phyloP scores from a whole-genome alignment of 345 rosid species.

The Rhizophora mangle region DNA sequence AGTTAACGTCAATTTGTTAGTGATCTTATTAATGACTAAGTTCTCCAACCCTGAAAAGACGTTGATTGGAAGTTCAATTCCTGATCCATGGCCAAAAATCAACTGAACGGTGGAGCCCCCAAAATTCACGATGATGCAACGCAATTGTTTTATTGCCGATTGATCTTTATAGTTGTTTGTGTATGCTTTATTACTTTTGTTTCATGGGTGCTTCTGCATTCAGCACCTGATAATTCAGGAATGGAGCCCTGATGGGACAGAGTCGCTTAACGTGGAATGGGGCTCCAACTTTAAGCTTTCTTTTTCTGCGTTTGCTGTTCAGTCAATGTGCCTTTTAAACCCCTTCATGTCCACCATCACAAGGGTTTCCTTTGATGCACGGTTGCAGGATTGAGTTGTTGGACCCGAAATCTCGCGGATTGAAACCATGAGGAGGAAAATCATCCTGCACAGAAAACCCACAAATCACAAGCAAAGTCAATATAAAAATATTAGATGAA shows the following conservation, averaged over 20 bases:
- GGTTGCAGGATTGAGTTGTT: not conserved
- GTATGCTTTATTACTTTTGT: not conserved
- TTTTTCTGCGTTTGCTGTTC: not conserved
- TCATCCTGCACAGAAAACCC: not conserved
- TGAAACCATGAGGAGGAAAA: conserved; percentile 2
- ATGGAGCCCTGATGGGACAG: conserved; percentile 11
- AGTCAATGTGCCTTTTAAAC: too few species aligned
- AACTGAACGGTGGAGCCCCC: conserved; percentile 10
- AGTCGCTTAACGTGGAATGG: not conserved
- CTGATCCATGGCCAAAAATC: conserved; percentile 6
- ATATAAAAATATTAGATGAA: too few species aligned
- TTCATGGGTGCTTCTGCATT: not conserved
- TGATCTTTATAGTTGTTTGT: not conserved
- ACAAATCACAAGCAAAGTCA: too few species aligned
- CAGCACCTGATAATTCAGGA: not conserved
- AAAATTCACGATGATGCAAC: not conserved
- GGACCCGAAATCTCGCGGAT: conserved; percentile 11
- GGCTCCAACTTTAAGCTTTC: not conserved
- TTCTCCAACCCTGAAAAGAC: conserved; percentile 17
- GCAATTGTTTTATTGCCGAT: not conserved
- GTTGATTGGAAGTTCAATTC: conserved; percentile 14
- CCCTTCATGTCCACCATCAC: too few species aligned
- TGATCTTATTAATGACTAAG: conserved; percentile 10
- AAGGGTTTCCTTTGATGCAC: conserved; percentile 16
- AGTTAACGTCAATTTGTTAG: not conserved